Evolutionary conservation across 768 basidiomycete genomes (phyloP).

Genomic region (Panellus pusillus): DNA sequence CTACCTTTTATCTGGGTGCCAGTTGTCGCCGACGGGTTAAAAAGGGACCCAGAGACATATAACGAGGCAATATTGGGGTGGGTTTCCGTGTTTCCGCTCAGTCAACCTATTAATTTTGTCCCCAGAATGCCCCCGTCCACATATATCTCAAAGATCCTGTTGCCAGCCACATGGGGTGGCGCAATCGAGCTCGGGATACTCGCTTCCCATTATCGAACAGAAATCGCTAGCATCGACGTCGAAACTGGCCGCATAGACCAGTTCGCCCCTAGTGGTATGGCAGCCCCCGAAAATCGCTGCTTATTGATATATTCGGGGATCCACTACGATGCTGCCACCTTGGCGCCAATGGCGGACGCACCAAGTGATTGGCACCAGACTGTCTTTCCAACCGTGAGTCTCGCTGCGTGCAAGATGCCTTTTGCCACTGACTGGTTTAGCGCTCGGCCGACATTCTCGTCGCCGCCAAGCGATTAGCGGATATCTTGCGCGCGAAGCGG

Average conservation of each 20-base stretch:
- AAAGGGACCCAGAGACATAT: constrained; percentile 67
- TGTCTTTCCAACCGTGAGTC: constrained; percentile 62
- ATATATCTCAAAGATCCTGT: constrained; percentile 82
- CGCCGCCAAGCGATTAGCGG: constrained; percentile 72
- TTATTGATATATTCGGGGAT: constrained; percentile 94
- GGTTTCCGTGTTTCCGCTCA: constrained; percentile 6
- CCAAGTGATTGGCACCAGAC: constrained; percentile 90
- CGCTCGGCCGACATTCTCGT: constrained; percentile 37
- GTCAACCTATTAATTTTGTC: not conserved
- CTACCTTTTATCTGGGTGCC: not conserved
- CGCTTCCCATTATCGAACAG: constrained; percentile 76
- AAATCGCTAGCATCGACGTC: constrained; percentile 90
- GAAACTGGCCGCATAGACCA: constrained; percentile 88
- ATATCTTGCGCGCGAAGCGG: constrained; percentile 68
- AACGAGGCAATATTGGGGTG: constrained; percentile 88
- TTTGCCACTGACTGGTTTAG: not conserved
- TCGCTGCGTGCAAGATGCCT: not conserved
- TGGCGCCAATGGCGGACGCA: constrained; percentile 75
- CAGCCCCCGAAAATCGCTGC: constrained; percentile 47
- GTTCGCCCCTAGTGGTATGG: constrained; percentile 58
- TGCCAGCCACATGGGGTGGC: constrained; percentile 87
- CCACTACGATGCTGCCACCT: constrained; percentile 89
- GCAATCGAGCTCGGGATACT: constrained; percentile 92
- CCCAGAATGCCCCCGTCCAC: constrained; percentile 53
- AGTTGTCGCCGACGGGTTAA: constrained; percentile 88